Percentiles rank a stretch among this genome's conserved stretches.
Evolutionary conservation across 208 protist genomes (phyloP).

Genomic region (Crithidia bombi): DNA sequence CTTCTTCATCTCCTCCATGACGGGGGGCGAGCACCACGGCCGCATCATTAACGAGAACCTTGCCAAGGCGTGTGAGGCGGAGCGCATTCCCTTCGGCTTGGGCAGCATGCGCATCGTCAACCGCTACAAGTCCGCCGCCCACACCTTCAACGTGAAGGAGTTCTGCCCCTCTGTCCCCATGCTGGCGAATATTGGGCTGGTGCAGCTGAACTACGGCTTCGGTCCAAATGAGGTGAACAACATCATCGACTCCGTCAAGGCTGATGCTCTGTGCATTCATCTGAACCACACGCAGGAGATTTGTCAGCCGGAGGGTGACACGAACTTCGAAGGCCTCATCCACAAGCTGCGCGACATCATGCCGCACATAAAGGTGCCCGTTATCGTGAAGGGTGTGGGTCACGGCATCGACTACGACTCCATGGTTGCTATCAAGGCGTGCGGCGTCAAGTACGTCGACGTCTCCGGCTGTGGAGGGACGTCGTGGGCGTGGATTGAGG

Average conservation of each 20-base stretch:
- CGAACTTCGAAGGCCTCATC: constrained; percentile 87
- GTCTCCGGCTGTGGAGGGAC: constrained; percentile 91
- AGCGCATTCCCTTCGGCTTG: constrained; percentile 88
- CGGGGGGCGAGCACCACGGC: constrained; percentile 88
- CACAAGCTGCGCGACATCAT: constrained; percentile 73
- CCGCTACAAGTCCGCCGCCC: constrained; percentile 74
- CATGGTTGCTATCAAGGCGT: constrained; percentile 63
- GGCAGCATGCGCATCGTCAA: constrained; percentile 93
- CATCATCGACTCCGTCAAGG: constrained; percentile 76
- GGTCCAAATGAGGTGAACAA: constrained; percentile 84
- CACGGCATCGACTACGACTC: constrained; percentile 88
- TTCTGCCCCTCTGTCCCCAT: constrained; percentile 89
- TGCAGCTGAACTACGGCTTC: constrained; percentile 94
- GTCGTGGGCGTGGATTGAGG: constrained; percentile 94
- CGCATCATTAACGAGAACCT: constrained; percentile 93
- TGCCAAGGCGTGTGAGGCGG: constrained; percentile 87
- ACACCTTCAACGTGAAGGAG: constrained; percentile 91
- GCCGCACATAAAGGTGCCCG: constrained; percentile 84
- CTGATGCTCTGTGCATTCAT: constrained; percentile 91
- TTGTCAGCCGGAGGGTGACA: constrained; percentile 92
- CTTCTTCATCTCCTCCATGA: constrained; percentile 92
- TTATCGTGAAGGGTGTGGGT: constrained; percentile 91
- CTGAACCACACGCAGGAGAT: constrained; percentile 92
- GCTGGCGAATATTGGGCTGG: constrained; percentile 92
- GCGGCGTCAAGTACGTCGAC: constrained; percentile 89